Conservation (phyloP, 2,329 filamentous ascomycete genomes). For the Pestalotiopsis sp. region DNA sequence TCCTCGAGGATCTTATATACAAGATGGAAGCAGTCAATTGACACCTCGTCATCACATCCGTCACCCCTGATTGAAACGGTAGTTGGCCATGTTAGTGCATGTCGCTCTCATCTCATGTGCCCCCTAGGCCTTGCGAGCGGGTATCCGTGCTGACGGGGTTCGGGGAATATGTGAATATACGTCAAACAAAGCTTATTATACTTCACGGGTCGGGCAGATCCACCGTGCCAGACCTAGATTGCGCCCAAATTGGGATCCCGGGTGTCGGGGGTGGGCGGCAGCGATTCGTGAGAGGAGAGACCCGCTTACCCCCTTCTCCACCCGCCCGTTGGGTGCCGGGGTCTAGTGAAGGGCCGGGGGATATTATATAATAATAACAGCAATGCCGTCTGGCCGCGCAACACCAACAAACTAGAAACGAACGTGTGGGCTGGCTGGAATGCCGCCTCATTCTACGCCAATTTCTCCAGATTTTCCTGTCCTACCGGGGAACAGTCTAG, state of each 20-base stretch:
- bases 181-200: conserved; percentile 14
- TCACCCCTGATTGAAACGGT: background rate
- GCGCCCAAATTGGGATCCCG: background rate
- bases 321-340: background rate
- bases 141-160: conserved; percentile 1
- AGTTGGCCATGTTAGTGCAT: background rate
- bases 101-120: no score
- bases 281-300: background rate
- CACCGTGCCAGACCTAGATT: conserved; percentile 11
- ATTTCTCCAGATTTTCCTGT: background rate
- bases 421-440: background rate
- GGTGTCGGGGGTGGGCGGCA: background rate
- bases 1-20: background rate
- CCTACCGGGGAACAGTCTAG: background rate
- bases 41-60: background rate
- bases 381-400: background rate
- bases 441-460: background rate
- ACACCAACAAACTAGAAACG: background rate
- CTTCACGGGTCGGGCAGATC: background rate
- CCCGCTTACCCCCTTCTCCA: background rate
- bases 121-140: background rate
- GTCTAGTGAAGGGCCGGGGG: background rate
- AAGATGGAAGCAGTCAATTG: background rate
- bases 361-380: background rate
- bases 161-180: conserved; percentile 10